Evolutionary conservation across 257 asterid species (phyloP).

Genomic region (Solanum sparsipilum): DNA sequence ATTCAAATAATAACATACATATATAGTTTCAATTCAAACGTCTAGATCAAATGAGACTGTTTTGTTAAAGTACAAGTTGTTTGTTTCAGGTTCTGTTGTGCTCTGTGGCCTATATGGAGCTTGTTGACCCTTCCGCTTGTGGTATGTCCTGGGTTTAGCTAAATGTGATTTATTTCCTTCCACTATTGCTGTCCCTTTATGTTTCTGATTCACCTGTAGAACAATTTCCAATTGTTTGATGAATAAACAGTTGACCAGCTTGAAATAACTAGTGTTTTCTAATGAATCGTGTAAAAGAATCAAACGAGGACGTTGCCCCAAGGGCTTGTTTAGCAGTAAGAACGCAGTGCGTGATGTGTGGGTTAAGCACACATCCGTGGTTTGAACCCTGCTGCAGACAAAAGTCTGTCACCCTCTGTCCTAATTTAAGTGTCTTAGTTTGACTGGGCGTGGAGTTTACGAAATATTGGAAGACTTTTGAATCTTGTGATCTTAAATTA

Average conservation of each 20-base stretch:
- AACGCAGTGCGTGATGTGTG: neutral
- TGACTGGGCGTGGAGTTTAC: too few relatives aligned
- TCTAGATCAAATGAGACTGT: neutral
- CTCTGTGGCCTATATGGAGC: conserved; percentile 63
- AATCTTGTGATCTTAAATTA: neutral
- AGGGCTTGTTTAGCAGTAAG: neutral
- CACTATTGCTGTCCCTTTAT: neutral
- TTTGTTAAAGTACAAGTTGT: neutral
- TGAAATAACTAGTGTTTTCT: neutral
- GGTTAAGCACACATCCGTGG: neutral
- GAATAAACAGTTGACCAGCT: neutral
- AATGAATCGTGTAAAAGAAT: neutral
- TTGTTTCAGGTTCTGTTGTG: conserved; percentile 36
- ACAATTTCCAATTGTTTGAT: neutral
- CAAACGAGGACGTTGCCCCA: neutral
- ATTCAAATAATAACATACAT: neutral
- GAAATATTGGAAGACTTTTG: too few relatives aligned
- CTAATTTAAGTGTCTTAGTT: neutral
- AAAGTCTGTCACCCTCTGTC: neutral
- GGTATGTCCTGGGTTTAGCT: conserved; percentile 20
- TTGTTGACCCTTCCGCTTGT: conserved; percentile 51
- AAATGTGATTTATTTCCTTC: neutral
- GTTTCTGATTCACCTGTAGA: neutral
- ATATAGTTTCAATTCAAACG: neutral
- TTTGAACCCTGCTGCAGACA: neutral